Conservation (phyloP, 495 filamentous ascomycete genomes). For the Amniculicola lignicola region DNA sequence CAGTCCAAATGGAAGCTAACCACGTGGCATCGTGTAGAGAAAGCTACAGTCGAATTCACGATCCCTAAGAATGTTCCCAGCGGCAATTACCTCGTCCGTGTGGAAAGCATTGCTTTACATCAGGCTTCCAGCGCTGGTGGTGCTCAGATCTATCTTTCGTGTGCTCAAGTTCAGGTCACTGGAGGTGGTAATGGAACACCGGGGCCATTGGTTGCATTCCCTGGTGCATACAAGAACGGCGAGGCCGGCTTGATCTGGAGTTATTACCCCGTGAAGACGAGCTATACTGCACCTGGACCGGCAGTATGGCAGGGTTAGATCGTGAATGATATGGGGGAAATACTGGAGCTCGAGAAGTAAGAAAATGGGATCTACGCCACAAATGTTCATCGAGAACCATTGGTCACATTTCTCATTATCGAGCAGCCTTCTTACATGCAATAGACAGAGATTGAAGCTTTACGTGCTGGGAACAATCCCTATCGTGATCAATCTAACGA, state of each 20-base stretch:
- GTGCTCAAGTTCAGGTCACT: slow-evolving; percentile 35
- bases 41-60: slow-evolving; percentile 38
- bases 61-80: slow-evolving; percentile 53
- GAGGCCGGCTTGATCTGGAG: slow-evolving; percentile 23
- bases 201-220: slow-evolving; percentile 26
- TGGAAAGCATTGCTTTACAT: slow-evolving; percentile 58
- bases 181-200: slow-evolving; percentile 28
- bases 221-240: slow-evolving; percentile 25
- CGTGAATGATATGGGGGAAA: too few species aligned
- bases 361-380: too few species aligned
- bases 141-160: slow-evolving; percentile 36
- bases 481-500: too few species aligned
- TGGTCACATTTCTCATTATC: too few species aligned
- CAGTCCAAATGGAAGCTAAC: slow-evolving; percentile 1
- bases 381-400: too few species aligned
- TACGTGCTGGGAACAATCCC: too few species aligned
- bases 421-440: too few species aligned
- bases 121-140: slow-evolving; percentile 29
- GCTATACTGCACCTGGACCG: slow-evolving; percentile 29
- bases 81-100: slow-evolving; percentile 62
- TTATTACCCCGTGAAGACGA: slow-evolving; percentile 26
- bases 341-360: too few species aligned
- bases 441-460: too few species aligned
- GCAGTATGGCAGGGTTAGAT: slow-evolving; percentile 29
- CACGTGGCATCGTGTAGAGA: neutral